Evolutionary conservation across 805 yeast genomes (phyloP), one percentile per base, ranked within the genome.

Genomic region (Yarrowia sp.): DNA sequence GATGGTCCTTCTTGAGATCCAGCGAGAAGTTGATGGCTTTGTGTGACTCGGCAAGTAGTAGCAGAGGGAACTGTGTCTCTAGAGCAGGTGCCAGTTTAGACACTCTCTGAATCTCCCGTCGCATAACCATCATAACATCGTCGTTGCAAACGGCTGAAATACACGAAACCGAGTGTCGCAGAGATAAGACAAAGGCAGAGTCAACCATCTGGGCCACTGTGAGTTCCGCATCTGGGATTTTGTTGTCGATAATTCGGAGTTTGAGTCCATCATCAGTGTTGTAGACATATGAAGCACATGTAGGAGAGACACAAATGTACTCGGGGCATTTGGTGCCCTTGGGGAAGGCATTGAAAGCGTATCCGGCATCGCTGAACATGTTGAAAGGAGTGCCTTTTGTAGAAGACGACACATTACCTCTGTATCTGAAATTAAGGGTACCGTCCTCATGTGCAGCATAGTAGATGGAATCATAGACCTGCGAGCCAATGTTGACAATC

Each of bases 21-120:
- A 90, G 79, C 36, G 86, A 84, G 70, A 90, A 86, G 70, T 85
- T 88, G 67, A 91, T 81, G 0, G 95, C 86, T n/a, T 86, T 76
- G 71, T 90, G 96, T 1, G 87, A 80, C 72, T 91, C 96, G 64
- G 83, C 78, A 15, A 88, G 72, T 2, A 87, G 75, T 1, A 82
- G 75, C 8, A 74, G 74, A 70, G 74, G 77, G 42, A 79, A 79
- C 69, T 75, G 71, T 65, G 72, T 72, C 11, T 39, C 67, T 57
- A 18, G 72, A 66, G 31, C 72, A n/a, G 68, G 63, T 65, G 43
- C 73, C 65, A 28, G 69, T 33, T 39, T 71, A 57, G 35, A 67
- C 33, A 48, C 70, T n/a, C 72, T 66, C 15, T 73, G 74, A 6
- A 85, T 69, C 66, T 85, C 86, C 1, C 73, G 68, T 69, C 84